A percentile compares a stretch with the other conserved stretches of the same genome.
Conservation (phyloP, 2,329 filamentous ascomycete genomes). For the Dactylonectria estremocensis region DNA sequence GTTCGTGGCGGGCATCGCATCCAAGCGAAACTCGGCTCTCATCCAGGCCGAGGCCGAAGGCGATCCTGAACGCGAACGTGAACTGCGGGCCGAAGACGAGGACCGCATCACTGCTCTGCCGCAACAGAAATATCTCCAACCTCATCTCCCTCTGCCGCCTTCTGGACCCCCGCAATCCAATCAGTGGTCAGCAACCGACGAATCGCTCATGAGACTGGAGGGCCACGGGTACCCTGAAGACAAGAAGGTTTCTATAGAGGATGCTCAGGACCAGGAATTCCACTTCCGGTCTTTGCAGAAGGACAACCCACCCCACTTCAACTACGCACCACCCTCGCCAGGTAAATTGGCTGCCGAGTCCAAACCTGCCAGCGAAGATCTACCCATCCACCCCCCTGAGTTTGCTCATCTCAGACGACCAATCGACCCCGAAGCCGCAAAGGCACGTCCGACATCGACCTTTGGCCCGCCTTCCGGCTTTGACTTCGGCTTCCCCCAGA, state of each 20-base stretch:
- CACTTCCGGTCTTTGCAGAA: constrained; percentile 71
- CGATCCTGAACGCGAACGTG: constrained; percentile 83
- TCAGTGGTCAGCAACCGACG: constrained; percentile 54
- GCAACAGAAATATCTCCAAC: constrained; percentile 74
- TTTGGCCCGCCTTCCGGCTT: constrained; percentile 76
- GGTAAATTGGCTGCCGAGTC: constrained; percentile 49
- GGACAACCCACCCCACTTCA: constrained; percentile 70
- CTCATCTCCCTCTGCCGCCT: constrained; percentile 57
- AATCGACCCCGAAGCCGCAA: constrained; percentile 49
- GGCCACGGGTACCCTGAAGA: constrained; percentile 64
- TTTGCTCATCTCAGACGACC: constrained; percentile 70
- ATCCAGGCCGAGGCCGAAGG: constrained; percentile 87
- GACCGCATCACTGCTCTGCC: constrained; percentile 89
- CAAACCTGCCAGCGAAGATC: constrained; percentile 41
- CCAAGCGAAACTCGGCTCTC: constrained; percentile 87
- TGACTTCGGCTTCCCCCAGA: constrained; percentile 86
- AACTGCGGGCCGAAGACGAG: constrained; percentile 86
- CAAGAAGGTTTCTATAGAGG: constrained; percentile 51
- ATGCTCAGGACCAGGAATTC: constrained; percentile 59
- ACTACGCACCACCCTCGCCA: constrained; percentile 67
- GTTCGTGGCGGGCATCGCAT: constrained; percentile 88
- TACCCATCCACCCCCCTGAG: constrained; percentile 64
- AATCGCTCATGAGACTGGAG: constrained; percentile 65
- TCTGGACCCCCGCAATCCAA: constrained; percentile 50
- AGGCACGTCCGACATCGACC: constrained; percentile 67